phyloP scores from a whole-genome alignment of 208 protist species.

The Sergeia podlipaevii region DNA sequence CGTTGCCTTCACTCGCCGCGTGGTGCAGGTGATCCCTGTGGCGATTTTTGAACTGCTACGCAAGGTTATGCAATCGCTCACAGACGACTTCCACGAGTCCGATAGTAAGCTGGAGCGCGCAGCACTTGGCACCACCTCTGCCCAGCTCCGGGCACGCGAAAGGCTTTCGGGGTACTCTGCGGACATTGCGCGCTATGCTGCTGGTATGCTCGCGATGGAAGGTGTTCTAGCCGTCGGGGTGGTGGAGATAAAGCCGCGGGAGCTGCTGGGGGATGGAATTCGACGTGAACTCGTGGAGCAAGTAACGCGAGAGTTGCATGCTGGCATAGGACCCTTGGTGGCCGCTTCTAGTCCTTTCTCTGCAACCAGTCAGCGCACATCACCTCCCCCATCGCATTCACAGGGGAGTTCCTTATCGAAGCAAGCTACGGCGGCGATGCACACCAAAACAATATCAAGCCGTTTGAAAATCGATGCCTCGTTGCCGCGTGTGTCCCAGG shows the following conservation, averaged over 20 bases:
- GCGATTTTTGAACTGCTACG: constrained; percentile 95
- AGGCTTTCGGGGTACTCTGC: constrained; percentile 88
- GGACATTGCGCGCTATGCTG: constrained; percentile 93
- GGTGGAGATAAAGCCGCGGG: constrained; percentile 95
- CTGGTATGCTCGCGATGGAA: constrained; percentile 97
- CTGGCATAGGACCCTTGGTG: too few relatives aligned
- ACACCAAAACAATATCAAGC: too few relatives aligned
- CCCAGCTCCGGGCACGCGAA: constrained; percentile 88
- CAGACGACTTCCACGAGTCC: constrained; percentile 64
- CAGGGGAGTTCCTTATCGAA: too few relatives aligned
- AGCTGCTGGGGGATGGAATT: constrained; percentile 97
- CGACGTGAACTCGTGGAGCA: constrained; percentile 91
- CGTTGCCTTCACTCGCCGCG: constrained; percentile 90
- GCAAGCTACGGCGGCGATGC: too few relatives aligned
- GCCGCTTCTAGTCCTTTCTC: too few relatives aligned
- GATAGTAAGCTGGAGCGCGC: constrained; percentile 63
- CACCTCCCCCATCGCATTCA: too few relatives aligned
- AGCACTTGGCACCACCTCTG: constrained; percentile 73
- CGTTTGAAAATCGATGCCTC: too few relatives aligned
- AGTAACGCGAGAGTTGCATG: constrained; percentile 72
- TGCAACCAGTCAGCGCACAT: constrained; percentile 13
- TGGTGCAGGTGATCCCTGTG: constrained; percentile 96
- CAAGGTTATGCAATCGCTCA: constrained; percentile 94
- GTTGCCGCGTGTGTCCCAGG: too few relatives aligned
- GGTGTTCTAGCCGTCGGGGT: constrained; percentile 96